Base-by-base conservation (phyloP, 2,329 filamentous ascomycete species). In the Pseudopyrenochaeta lycopersici region DNA sequence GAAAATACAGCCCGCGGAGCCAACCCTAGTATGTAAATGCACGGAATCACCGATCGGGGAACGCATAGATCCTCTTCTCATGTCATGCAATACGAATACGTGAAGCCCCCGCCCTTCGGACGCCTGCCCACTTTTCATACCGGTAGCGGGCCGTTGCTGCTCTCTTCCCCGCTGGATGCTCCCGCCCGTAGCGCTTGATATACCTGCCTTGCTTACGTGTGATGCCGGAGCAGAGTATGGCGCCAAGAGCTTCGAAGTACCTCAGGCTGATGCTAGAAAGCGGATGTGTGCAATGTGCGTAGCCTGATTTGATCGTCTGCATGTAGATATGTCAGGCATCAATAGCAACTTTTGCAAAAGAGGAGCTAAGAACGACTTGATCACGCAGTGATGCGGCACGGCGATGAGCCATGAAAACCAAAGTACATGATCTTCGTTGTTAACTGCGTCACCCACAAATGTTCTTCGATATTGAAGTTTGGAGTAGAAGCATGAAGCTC, bases 81-180 rank as follows among this genome's bases (percentile, higher is more conserved):
- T 12, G 36, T 14, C 15, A 35, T 35, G 15, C 18, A 36, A 47
- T 40, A 17, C 50, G 31, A 45, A 5, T 41, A 44, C 35, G 36
- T 17, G 29, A 48, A 45, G 48, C 39, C 33, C 39, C 33, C 39
- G 36, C 46, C 41, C 49, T 39, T 36, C n/a, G 23, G 9, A 10
- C 15, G 11, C n/a, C 18, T 23, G 15, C 23, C 23, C 15, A 23
- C 33, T 49, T 39, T 33, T 23, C 52, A 52, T 36, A 57, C 60
- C 61, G 56, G 49, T 50, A 23, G 50, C 63, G 60, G 62, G 58
- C 60, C 62, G 62, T 38, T 51, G 52, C 62, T 56, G 60, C 46
- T 60, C 20, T n/a, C 52, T 17, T 41, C 35, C 52, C 55, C 48
- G 53, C 50, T 56, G 46, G 47, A 50, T 45, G 35, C 7, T 53